phyloP scores from a whole-genome alignment of 2,329 filamentous ascomycete genomes.

The Fusarium albosuccineum region DNA sequence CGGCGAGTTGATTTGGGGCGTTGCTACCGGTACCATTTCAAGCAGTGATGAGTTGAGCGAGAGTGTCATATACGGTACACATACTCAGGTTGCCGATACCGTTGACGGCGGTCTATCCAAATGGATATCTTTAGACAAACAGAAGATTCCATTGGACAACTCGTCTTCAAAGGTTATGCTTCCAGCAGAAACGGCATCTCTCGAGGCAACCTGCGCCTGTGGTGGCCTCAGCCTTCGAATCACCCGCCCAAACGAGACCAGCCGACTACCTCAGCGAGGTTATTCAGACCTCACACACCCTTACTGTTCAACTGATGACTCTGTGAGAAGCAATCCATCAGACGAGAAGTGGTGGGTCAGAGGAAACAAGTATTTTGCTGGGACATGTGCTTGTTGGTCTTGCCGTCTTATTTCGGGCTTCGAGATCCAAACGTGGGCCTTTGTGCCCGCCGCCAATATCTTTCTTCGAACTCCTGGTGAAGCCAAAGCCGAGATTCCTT shows the following conservation, averaged over 20 bases:
- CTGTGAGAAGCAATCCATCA: slow-evolving; percentile 56
- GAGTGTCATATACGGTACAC: not conserved
- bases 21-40: slow-evolving; percentile 54
- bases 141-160: not conserved
- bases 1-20: slow-evolving; percentile 46
- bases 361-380: slow-evolving; percentile 67
- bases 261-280: slow-evolving; percentile 52
- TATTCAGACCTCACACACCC: slow-evolving; percentile 67
- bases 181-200: not conserved
- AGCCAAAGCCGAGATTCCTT: slow-evolving; percentile 29
- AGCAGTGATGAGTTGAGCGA: not conserved
- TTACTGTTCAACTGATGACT: slow-evolving; percentile 53
- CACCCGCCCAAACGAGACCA: slow-evolving; percentile 64
- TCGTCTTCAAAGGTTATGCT: not conserved
- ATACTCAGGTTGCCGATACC: slow-evolving; percentile 49
- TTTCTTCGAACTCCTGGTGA: slow-evolving; percentile 51
- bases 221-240: slow-evolving; percentile 67
- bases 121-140: slow-evolving; percentile 41
- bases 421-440: slow-evolving; percentile 75
- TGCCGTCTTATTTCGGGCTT: slow-evolving; percentile 73
- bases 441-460: slow-evolving; percentile 72
- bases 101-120: slow-evolving; percentile 53
- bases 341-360: slow-evolving; percentile 71
- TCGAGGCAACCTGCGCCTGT: slow-evolving; percentile 48
- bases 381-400: slow-evolving; percentile 71